Evolutionary conservation across 208 protist species (phyloP).

Genomic region (Giardia duodenalis): DNA sequence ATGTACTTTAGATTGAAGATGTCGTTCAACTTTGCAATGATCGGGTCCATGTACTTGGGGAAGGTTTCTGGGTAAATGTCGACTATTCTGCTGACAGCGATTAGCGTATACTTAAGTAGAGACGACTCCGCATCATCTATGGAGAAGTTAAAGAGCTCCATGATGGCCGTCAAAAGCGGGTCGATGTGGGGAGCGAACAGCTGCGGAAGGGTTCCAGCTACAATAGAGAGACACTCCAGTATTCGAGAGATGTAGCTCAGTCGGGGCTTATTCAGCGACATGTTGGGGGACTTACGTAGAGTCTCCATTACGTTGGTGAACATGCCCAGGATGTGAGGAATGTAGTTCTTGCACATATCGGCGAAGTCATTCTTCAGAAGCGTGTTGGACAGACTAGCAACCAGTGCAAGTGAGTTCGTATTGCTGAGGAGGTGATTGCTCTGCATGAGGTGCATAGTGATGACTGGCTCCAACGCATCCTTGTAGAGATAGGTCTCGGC

Average conservation of each 20-base stretch:
- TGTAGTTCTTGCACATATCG: neutral
- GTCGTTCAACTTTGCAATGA: neutral
- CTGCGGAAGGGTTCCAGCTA: neutral
- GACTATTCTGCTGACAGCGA: neutral
- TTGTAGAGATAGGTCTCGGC: neutral
- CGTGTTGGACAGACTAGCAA: neutral
- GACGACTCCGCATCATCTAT: neutral
- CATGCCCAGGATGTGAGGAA: neutral
- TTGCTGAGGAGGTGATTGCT: neutral
- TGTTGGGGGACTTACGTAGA: neutral
- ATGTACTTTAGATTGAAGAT: neutral
- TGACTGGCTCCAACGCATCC: neutral
- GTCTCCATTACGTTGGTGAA: neutral
- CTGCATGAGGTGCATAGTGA: neutral
- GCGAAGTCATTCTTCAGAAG: neutral
- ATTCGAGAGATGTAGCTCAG: neutral
- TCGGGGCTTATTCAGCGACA: neutral
- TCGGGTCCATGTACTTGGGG: neutral
- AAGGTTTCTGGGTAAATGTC: neutral
- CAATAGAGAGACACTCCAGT: neutral
- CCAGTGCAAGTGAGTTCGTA: neutral
- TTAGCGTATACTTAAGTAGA: neutral
- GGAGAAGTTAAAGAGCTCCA: neutral
- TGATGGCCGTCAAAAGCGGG: neutral
- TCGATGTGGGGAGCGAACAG: neutral